Percentiles rank a stretch among this genome's conserved stretches.
These are phyloP conservation scores for Erodium trifolium DNA, from an alignment of 441 rosid genomes.

Conservation along the genomic window DNA sequence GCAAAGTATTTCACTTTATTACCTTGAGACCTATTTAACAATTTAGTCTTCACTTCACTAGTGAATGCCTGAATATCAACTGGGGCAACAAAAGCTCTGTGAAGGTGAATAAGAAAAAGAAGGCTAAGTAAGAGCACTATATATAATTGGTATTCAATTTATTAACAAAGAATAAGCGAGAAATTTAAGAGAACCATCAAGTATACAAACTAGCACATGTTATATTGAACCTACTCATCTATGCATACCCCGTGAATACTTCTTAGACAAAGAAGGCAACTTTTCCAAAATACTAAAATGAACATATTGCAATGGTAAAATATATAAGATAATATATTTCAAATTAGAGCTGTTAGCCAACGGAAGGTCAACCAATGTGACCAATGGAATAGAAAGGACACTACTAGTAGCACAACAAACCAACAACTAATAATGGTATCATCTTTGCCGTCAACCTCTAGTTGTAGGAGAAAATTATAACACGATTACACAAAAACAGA, in stretches of 20 bases:
- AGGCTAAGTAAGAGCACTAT: slow-evolving; percentile 14
- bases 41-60: slow-evolving; percentile 65
- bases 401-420: not conserved
- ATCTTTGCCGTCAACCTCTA: not conserved
- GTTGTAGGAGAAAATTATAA: not conserved
- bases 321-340: not conserved
- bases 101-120: slow-evolving; percentile 17
- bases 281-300: not conserved
- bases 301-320: not conserved
- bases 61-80: slow-evolving; percentile 79
- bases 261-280: not conserved
- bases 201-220: not conserved
- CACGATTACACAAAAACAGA: not conserved
- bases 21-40: slow-evolving; percentile 59
- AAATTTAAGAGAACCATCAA: not conserved
- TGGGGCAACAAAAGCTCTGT: slow-evolving; percentile 92
- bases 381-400: not conserved
- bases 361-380: not conserved
- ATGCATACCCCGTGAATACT: not conserved
- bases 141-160: not conserved
- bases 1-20: slow-evolving; percentile 62
- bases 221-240: not conserved
- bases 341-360: not conserved
- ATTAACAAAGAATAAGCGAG: not conserved
- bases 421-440: not conserved